These are phyloP conservation scores for Paramarasmius palmivorus DNA, from an alignment of 1,284 basidiomycete genomes.

Conservation along the genomic window DNA sequence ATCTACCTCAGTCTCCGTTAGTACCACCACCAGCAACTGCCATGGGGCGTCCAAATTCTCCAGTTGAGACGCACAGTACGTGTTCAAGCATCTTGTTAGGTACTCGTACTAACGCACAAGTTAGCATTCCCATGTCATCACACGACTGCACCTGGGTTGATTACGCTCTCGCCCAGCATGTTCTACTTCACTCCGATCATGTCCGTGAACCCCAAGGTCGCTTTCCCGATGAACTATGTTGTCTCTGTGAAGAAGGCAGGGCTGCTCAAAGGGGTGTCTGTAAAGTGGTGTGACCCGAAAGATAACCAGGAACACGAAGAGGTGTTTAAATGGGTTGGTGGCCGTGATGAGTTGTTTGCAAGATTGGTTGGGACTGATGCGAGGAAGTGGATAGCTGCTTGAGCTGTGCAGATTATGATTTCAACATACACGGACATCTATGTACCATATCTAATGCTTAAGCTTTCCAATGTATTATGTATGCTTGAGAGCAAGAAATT, in stretches of 20 bases:
- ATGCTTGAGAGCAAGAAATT: no score
- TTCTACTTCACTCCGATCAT: constrained; percentile 59
- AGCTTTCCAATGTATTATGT: no score
- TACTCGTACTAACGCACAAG: constrained; percentile 9
- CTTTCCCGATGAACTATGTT: constrained; percentile 46
- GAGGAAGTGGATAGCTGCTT: constrained; percentile 37
- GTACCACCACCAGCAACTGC: constrained; percentile 9
- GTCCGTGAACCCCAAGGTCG: constrained; percentile 43
- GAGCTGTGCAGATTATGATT: constrained; percentile 10
- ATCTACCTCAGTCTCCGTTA: constrained; percentile 1
- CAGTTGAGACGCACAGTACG: constrained; percentile 42
- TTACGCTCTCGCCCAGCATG: constrained; percentile 50
- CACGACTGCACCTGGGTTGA: constrained; percentile 52
- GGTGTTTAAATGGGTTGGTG: constrained; percentile 56
- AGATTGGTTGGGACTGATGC: constrained; percentile 56
- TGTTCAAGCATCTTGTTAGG: constrained; percentile 9
- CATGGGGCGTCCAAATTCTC: constrained; percentile 14
- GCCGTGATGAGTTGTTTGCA: constrained; percentile 66
- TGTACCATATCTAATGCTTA: no score
- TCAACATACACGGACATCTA: no score
- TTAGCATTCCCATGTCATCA: constrained; percentile 65
- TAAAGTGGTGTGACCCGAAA: constrained; percentile 41
- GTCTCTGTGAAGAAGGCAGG: constrained; percentile 60
- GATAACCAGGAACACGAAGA: constrained; percentile 45
- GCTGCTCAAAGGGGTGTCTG: constrained; percentile 50